Conservation (phyloP, 2,329 filamentous ascomycete species). For the Venturiaceae sp. region DNA sequence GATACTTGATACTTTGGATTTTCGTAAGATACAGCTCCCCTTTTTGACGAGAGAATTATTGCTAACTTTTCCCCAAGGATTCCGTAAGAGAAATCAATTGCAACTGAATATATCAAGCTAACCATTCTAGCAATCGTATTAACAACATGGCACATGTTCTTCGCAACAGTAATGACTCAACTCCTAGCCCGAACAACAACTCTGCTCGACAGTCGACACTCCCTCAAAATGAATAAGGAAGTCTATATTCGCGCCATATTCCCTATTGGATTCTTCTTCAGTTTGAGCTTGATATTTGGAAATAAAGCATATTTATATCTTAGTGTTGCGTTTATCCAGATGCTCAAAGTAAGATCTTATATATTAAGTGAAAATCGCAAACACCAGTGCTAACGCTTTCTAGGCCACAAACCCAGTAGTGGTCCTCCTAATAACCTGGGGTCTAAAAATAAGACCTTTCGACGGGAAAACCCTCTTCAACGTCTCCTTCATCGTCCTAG, state of each 20-base stretch:
- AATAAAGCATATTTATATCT: constrained; percentile 95
- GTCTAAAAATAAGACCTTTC: constrained; percentile 12
- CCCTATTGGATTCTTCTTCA: constrained; percentile 93
- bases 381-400: neutral
- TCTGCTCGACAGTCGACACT: constrained; percentile 87
- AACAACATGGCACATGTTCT: constrained; percentile 90
- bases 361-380: neutral
- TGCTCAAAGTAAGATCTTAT: constrained; percentile 70
- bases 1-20: constrained; percentile 5
- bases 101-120: neutral
- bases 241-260: constrained; percentile 91
- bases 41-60: neutral
- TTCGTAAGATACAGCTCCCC: neutral
- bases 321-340: constrained; percentile 95
- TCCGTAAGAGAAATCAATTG: neutral
- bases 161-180: constrained; percentile 92
- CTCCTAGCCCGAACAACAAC: constrained; percentile 81
- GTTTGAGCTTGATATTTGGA: constrained; percentile 88
- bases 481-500: constrained; percentile 14
- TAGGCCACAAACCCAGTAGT: constrained; percentile 14
- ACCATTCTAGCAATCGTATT: constrained; percentile 5
- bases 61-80: constrained; percentile 1
- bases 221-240: constrained; percentile 91
- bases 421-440: constrained; percentile 13
- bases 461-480: constrained; percentile 12